Base-by-base conservation (phyloP, 2,329 filamentous ascomycete species). In the Pochonia chlamydosporia region DNA sequence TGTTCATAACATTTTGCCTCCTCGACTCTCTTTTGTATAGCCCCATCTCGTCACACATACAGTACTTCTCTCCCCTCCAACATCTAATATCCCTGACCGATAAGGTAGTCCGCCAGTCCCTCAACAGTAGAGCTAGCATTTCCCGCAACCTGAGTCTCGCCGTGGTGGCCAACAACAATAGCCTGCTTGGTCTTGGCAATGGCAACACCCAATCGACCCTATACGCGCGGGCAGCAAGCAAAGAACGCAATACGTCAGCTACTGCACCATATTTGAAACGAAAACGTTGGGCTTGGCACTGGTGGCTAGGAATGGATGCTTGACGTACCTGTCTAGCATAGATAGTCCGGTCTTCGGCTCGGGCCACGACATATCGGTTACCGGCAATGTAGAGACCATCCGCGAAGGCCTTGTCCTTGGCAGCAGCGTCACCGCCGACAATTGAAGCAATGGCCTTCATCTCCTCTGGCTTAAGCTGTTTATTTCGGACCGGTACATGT, bases 121-220 rank as follows among this genome's bases (percentile, higher is more conserved):
- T 92, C 87, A 56, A 95, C 87, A 43, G 87, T 88, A 65, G 80
- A 80, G 59, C 84, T 84, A 53, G 89, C 84, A 66, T 85, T 84
- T 64, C 88, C 84, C 44, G 87, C 87, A 66, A 87, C 76, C 57
- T 84, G 73, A 52, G 67, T 66, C 67, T 95, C 89, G 56, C 76
- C 77, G 77, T 97, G 89, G 75, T 96, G 89, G 58, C 82, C 87
- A 65, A 99, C 72, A 64, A 99, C 81, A 66, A 97, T 84, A 58
- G 90, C 89, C 72, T 95, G 85, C 62, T 78, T 84, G 61, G 92
- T 95, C 78, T 95, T 95, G 70, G 84, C 84, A 59, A 93, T 81
- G 63, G 85, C 76, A 61, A 96, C 71, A 56, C 93, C 93, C 64
- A 85, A 81, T 65, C 85, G 88, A 59, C 87, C 89, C 76, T 80